These are phyloP conservation scores for Albugo candida DNA, from an alignment of 352 stramenopile species.

Conservation along the genomic window DNA sequence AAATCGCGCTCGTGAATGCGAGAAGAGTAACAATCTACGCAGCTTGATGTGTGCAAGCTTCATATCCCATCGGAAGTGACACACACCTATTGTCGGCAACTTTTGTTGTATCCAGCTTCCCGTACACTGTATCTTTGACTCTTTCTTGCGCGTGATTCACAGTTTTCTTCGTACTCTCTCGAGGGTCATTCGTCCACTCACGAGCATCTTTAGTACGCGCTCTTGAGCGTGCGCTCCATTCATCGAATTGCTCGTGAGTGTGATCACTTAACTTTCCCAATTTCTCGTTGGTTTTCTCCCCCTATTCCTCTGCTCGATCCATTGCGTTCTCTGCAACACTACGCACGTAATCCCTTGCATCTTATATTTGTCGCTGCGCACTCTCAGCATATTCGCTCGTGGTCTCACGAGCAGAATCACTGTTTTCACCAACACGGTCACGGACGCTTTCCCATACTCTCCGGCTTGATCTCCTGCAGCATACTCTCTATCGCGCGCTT, in stretches of 20 bases:
- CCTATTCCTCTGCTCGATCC: slow-evolving; percentile 17
- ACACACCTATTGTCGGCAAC: slow-evolving; percentile 7
- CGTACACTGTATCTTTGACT: slow-evolving; percentile 16
- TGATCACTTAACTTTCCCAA: slow-evolving; percentile 1
- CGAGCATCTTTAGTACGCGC: too few relatives aligned
- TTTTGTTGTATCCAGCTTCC: too few relatives aligned
- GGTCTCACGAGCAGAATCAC: slow-evolving; percentile 7
- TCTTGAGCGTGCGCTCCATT: slow-evolving; percentile 7
- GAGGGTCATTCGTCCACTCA: slow-evolving; percentile 14
- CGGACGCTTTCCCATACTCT: background rate
- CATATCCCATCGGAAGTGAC: slow-evolving; percentile 17
- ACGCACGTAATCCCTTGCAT: slow-evolving; percentile 2
- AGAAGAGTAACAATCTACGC: slow-evolving; percentile 25
- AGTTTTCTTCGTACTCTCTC: slow-evolving; percentile 26
- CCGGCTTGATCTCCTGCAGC: slow-evolving; percentile 6
- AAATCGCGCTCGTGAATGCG: slow-evolving; percentile 10
- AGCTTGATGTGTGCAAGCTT: slow-evolving; percentile 18
- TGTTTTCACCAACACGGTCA: slow-evolving; percentile 9
- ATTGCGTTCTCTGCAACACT: slow-evolving; percentile 1
- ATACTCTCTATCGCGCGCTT: slow-evolving; percentile 12
- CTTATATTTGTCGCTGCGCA: slow-evolving; percentile 7
- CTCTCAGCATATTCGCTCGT: background rate
- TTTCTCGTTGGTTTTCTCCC: slow-evolving; percentile 6
- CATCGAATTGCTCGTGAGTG: slow-evolving; percentile 1
- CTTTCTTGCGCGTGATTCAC: slow-evolving; percentile 17